Base-by-base conservation (phyloP, 1,139 yeast genomes). In the Meyerozyma guilliermondii region DNA sequence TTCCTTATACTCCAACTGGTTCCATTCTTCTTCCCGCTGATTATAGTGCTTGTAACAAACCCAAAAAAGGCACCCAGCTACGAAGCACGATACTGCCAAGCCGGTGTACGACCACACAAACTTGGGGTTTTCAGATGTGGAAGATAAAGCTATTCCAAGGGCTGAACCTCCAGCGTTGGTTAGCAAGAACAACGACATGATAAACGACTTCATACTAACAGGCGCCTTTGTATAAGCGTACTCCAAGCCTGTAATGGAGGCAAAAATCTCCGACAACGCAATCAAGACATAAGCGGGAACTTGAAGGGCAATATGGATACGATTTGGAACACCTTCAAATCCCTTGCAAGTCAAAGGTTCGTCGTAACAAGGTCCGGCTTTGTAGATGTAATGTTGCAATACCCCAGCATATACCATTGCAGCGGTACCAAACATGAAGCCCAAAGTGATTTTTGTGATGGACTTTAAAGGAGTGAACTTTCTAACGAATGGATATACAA, bases 331-430 rank as follows among this genome's bases (percentile, higher is more conserved):
- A 38, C 52, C 55, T n/a, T 48, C 48, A 42, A 30, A 49, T 2
- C 51, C 43, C 9, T 49, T 50, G 44, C 58, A 53, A 2, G 41
- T 43, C 46, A 43, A 47, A 37, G 94, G 91, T 43, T 56, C 51
- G 47, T 81, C 78, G 53, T 81, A 87, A 74, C 95, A 87, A 45
- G 94, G 92, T 18, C 88, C 88, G 7, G 86, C 71, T 39, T 65
- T 59, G 67, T 88, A 88, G 49, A 89, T 81, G 57, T 69, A 71
- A 58, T 81, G 79, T 66, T 89, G 96, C 50, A 87, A 74, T 36
- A 86, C 81, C 13, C 95, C 92, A 43, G 95, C 94, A 58, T 84
- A 81, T 29, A 81, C 76, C 82, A 86, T 84, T 34, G 95, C 76
- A 35, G 74, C 55, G 6, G 89, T 63, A 42, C 83, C 89, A 45